These are phyloP conservation scores for Coleophoma eucalyptorum DNA, from an alignment of 2,329 filamentous ascomycete genomes.

Conservation along the genomic window DNA sequence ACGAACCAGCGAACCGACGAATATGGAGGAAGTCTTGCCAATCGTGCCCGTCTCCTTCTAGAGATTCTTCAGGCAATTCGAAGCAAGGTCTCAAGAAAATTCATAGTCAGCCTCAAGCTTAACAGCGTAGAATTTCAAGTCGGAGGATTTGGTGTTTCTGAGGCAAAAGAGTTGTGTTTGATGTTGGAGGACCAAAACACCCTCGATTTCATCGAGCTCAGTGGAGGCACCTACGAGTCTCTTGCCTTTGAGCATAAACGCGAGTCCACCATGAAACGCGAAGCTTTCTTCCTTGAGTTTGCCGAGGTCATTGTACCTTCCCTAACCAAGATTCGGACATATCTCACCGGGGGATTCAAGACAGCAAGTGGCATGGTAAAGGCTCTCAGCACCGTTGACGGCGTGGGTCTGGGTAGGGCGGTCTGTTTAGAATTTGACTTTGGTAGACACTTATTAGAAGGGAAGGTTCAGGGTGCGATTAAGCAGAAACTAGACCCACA, in stretches of 20 bases:
- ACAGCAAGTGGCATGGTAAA: conserved; percentile 41
- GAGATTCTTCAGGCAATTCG: conserved; percentile 45
- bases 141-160: not conserved
- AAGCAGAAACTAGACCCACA: too few species aligned
- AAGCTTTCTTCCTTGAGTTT: conserved; percentile 66
- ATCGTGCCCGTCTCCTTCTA: conserved; percentile 37
- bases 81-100: conserved; percentile 27
- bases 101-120: not conserved
- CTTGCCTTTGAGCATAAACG: conserved; percentile 25
- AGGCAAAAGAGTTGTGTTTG: not conserved
- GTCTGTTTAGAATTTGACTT: not conserved
- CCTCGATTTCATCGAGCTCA: conserved; percentile 64
- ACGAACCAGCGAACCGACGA: conserved; percentile 10
- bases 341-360: conserved; percentile 59
- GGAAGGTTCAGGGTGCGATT: not conserved
- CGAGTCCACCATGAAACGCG: conserved; percentile 31
- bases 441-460: not conserved
- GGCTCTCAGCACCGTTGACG: conserved; percentile 28
- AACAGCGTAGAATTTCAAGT: not conserved
- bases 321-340: conserved; percentile 28
- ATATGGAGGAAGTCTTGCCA: conserved; percentile 12
- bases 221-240: conserved; percentile 55
- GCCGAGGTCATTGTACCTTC: conserved; percentile 16
- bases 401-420: not conserved
- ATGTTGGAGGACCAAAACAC: conserved; percentile 27